Evolutionary conservation across 164 flowering plant genomes (phyloP), one percentile per base, ranked within the genome.

Genomic region (Piper longum): DNA sequence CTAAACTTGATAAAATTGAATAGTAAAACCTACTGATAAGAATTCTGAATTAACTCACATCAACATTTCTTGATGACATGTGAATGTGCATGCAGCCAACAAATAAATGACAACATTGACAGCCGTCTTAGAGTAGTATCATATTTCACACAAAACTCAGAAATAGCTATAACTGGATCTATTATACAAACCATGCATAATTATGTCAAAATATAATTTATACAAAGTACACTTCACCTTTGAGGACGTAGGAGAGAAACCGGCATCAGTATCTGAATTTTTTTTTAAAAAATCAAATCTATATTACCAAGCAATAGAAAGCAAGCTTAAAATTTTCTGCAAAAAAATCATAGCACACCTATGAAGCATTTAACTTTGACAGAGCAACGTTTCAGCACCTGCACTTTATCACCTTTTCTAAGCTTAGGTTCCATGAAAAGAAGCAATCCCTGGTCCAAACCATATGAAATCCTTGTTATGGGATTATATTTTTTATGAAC

Each of bases 221-320:
- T 36, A 63, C 14, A 26, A 63, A 60, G 14, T 9, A 41, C 26
- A 14, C 11, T 61, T 43, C 77, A 82, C 97, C 87, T 89, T 89
- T 1, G 82, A 84, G 41, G 83, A 82, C 40, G 85, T 85, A 54
- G 97, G 97, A 63, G 71, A 76, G 67, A 89, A 85, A 59, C 97
- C 95, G 57, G 88, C 88, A 84, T 89, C 97, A 17, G 86, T 81
- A 4, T 87, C 97, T 87, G 86, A 74, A 79, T 67, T 3, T 52
- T 67, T n/a, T 7, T 14, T 59, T 2, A 42, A 19, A 52, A 12
- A 16, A 17, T 17, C 13, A 6, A 9, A 43, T 43, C 45, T 4
- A 43, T 43, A 43, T 43, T 8, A 4, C 7, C 2, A 7, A 66
- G 7, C 8, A 42, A 41, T 36, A 11, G 7, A 51, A 43, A 59